Evolutionary conservation across 1,284 basidiomycete genomes (phyloP), one percentile per base, ranked within the genome.

Genomic region (Pseudomicrostroma phylloplanum): DNA sequence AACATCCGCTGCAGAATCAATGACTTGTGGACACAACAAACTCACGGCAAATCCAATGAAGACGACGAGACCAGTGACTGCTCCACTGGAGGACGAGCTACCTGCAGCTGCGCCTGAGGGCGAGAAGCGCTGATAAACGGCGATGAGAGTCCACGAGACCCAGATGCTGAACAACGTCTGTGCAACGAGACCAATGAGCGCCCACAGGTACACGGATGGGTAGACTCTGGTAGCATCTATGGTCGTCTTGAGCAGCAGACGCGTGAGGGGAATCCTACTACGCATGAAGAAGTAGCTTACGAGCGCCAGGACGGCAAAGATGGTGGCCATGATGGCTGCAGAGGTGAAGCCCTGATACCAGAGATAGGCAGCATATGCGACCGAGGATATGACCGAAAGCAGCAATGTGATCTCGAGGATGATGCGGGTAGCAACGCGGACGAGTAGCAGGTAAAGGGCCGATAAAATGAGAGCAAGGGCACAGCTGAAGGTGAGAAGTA

Each of bases 401-500:
- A 68, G 58, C 13, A 74, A 61, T 0, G 73, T 74, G 12, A 68
- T 67, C 58, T 76, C 73, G 43, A 76, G 65, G 61, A 76, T 73
- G 23, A 85, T 78, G 67, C 83, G 86, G 57, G 91, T 92, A 79
- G 91, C 91, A 1, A 83, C 80, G 46, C 89, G 86, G 8, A 88
- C 85, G 64, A 91, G 80, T 59, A 85, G 76, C 56, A 86, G 80
- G 69, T 85, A 81, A 57, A 81, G 42, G 48, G 74, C 59, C 1
- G 79, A 76, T 11, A 88, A 83, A 15, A 87, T 75, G 17, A 89
- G 78, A 1, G 84, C 86, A 25, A 85, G 82, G 6, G 82, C 88
- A 13, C 85, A 85, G 59, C 86, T 84, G 54, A 88, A 79, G 49
- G 89, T 83, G 49, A 91, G 83, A 41, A 92, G 84, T 75, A 88